A percentile compares a stretch with the other conserved stretches of the same genome.
Evolutionary conservation across 73 alveolate genomes (phyloP).

Genomic region (Tetrahymena thermophila): DNA sequence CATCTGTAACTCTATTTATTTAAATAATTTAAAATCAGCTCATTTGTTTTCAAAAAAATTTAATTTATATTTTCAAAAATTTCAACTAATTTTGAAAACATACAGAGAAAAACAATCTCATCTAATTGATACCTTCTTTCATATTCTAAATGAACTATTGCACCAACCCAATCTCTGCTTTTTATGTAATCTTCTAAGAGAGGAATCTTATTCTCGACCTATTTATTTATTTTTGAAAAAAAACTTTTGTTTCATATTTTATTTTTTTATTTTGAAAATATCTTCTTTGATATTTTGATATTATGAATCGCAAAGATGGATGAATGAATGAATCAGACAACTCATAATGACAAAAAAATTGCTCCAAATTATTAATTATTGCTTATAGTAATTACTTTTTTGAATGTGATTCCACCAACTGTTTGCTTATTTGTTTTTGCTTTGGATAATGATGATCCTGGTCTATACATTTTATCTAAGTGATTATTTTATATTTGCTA

Average conservation of each 20-base stretch:
- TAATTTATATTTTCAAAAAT: neutral
- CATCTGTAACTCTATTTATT: conserved; percentile 12
- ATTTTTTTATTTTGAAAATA: neutral
- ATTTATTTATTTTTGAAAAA: neutral
- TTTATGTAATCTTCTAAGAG: conserved; percentile 24
- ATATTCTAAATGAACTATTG: conserved; percentile 30
- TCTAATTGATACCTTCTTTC: conserved; percentile 3
- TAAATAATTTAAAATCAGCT: neutral
- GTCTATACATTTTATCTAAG: conserved; percentile 18
- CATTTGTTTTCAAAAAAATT: neutral
- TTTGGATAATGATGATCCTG: conserved; percentile 41
- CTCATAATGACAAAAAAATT: neutral
- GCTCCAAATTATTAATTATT: too few species aligned
- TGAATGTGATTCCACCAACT: neutral
- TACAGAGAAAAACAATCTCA: neutral
- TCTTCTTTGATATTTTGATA: neutral
- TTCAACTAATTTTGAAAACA: neutral
- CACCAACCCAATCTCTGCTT: conserved; percentile 46
- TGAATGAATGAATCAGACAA: neutral
- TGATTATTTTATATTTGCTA: neutral
- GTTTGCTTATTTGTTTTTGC: conserved; percentile 18
- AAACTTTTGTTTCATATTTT: neutral
- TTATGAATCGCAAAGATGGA: neutral
- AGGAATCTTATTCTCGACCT: conserved; percentile 23
- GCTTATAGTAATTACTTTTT: neutral